Evolutionary conservation across 2,329 filamentous ascomycete species (phyloP).

Genomic region (Dothistroma pini): DNA sequence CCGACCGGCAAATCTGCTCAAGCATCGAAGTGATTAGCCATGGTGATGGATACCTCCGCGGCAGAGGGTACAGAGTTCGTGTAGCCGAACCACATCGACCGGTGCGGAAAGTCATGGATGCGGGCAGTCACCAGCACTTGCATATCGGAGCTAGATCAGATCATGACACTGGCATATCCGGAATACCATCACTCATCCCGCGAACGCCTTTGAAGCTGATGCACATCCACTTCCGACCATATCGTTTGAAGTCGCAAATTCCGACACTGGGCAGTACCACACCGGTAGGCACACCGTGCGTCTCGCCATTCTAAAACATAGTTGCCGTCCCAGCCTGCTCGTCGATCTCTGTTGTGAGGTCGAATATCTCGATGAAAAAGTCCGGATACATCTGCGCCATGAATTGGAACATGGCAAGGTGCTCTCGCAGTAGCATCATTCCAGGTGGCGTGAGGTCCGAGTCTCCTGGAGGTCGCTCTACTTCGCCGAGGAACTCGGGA

Average conservation of each 20-base stretch:
- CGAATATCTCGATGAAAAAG: slow-evolving; percentile 3
- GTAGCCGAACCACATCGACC: too few relatives aligned
- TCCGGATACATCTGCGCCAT: background rate
- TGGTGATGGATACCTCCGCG: too few relatives aligned
- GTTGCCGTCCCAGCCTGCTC: slow-evolving; percentile 10
- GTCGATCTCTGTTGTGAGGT: slow-evolving; percentile 10
- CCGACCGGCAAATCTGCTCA: too few relatives aligned
- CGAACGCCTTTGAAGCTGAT: slow-evolving; percentile 6
- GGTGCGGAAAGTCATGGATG: background rate
- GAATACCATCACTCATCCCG: slow-evolving; percentile 6
- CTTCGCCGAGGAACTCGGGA: slow-evolving; percentile 1
- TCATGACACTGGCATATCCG: background rate
- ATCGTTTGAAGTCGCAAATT: slow-evolving; percentile 11
- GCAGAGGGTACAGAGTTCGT: too few relatives aligned
- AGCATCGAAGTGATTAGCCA: too few relatives aligned
- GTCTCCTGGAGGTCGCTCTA: slow-evolving; percentile 4
- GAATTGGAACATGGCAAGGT: slow-evolving; percentile 9
- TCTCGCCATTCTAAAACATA: slow-evolving; percentile 11
- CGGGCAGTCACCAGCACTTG: background rate
- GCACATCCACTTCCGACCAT: slow-evolving; percentile 8
- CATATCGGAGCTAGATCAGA: background rate
- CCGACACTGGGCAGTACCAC: slow-evolving; percentile 7
- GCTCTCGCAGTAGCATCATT: slow-evolving; percentile 6
- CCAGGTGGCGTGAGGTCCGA: slow-evolving; percentile 1
- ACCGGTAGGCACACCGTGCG: slow-evolving; percentile 1